These are phyloP conservation scores for Linaria vulgaris DNA, from an alignment of 257 asterid genomes.

Conservation along the genomic window DNA sequence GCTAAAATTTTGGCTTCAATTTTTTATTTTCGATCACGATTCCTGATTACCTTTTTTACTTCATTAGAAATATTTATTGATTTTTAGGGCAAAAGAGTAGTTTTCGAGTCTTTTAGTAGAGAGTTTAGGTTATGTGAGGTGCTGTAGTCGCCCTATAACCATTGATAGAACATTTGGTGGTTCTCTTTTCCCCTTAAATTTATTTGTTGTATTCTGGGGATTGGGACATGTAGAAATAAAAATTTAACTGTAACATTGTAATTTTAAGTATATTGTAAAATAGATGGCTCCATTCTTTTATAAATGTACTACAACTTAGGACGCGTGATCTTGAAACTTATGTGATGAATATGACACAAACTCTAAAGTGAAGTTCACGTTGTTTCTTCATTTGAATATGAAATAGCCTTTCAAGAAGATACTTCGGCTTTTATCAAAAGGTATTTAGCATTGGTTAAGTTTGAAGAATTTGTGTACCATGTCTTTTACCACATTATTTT, in stretches of 20 bases:
- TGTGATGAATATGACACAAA: neutral
- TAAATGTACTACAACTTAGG: constrained; percentile 2
- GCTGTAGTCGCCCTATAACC: neutral
- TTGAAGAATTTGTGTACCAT: too few relatives aligned
- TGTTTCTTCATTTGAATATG: too few relatives aligned
- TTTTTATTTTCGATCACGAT: neutral
- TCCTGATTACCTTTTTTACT: constrained; percentile 8
- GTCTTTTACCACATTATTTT: too few relatives aligned
- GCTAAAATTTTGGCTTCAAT: constrained; percentile 7
- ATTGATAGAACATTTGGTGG: constrained; percentile 21
- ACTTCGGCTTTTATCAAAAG: too few relatives aligned
- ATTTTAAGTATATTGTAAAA: constrained; percentile 16
- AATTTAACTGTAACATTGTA: constrained; percentile 12
- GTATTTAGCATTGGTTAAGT: too few relatives aligned
- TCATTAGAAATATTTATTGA: neutral
- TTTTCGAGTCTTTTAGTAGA: too few relatives aligned
- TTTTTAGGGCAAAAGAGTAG: constrained; percentile 16
- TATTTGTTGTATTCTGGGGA: neutral
- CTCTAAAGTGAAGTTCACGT: too few relatives aligned
- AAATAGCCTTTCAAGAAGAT: too few relatives aligned
- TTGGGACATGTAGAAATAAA: neutral
- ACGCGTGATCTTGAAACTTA: neutral
- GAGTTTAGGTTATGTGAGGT: too few relatives aligned
- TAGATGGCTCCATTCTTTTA: constrained; percentile 15
- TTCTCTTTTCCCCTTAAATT: neutral